Evolutionary conservation across 306 rosid species (phyloP).

Genomic region (Castanea crenata): DNA sequence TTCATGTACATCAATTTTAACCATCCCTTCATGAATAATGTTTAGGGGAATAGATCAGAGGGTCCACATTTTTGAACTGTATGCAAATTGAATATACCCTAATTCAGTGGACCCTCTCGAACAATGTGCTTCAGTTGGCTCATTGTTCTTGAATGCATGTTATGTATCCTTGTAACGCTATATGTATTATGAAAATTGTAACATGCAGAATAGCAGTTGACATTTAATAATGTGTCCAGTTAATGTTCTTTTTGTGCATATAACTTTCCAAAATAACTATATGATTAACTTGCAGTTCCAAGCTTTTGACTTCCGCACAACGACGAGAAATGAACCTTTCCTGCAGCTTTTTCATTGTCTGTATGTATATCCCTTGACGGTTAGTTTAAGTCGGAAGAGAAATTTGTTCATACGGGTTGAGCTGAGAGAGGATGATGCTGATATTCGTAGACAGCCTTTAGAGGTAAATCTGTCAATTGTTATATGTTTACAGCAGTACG

Average conservation of each 20-base stretch:
- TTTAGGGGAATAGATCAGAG: background rate
- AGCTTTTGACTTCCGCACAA: constrained; percentile 97
- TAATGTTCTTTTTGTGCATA: constrained; percentile 17
- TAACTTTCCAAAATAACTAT: constrained; percentile 22
- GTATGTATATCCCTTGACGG: constrained; percentile 85
- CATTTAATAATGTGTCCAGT: constrained; percentile 3
- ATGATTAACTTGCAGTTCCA: constrained; percentile 73
- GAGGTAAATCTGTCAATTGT: constrained; percentile 54
- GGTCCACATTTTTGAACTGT: constrained; percentile 1
- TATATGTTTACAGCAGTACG: constrained; percentile 6
- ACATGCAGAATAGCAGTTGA: background rate
- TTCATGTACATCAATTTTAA: background rate
- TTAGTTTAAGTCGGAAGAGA: constrained; percentile 95
- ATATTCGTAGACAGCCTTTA: constrained; percentile 81
- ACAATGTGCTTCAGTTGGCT: constrained; percentile 12
- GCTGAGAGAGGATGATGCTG: constrained; percentile 89
- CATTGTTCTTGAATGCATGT: background rate
- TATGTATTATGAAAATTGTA: background rate
- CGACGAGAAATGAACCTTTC: constrained; percentile 95
- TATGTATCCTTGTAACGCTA: background rate
- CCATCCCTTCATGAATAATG: background rate
- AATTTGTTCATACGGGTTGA: constrained; percentile 88
- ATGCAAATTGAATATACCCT: constrained; percentile 9
- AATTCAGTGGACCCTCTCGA: constrained; percentile 11
- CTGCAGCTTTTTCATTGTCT: constrained; percentile 98